Percentiles rank a stretch among this genome's conserved stretches.
Conservation (phyloP, 441 rosid species). For the Populus hybrid region DNA sequence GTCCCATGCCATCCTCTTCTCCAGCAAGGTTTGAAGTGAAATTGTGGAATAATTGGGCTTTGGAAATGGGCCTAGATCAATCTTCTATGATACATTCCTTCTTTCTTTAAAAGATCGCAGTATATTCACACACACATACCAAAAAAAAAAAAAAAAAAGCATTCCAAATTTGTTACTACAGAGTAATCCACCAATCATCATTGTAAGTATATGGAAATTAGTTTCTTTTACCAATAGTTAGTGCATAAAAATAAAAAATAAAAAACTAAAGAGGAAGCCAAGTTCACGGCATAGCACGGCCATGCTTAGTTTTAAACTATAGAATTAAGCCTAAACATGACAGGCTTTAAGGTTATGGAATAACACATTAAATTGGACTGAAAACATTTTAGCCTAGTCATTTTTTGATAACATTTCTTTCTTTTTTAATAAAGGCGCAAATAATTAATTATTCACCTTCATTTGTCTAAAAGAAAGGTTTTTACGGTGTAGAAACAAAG, state of each 20-base stretch:
- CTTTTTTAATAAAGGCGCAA: background rate
- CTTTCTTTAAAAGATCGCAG: no score
- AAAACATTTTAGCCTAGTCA: background rate
- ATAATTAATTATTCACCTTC: background rate
- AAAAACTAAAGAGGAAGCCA: no score
- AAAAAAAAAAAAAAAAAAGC: rapidly evolving
- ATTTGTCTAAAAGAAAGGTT: background rate
- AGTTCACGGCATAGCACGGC: no score
- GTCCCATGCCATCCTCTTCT: background rate
- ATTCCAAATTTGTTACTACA: no score
- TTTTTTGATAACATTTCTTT: background rate
- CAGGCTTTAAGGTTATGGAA: background rate
- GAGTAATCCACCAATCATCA: no score
- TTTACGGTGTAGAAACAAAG: background rate
- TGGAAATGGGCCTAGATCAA: background rate
- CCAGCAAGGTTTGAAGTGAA: background rate
- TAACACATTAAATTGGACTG: background rate
- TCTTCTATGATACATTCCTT: background rate
- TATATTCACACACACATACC: no score
- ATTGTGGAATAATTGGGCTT: background rate
- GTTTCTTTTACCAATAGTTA: background rate
- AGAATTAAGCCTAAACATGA: background rate
- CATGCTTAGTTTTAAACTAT: background rate
- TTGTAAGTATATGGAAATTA: no score
- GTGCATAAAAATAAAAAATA: background rate